Evolutionary conservation across 768 basidiomycete species (phyloP), one percentile per base, ranked within the genome.

Genomic region (Boletus rufocinnamomeus): DNA sequence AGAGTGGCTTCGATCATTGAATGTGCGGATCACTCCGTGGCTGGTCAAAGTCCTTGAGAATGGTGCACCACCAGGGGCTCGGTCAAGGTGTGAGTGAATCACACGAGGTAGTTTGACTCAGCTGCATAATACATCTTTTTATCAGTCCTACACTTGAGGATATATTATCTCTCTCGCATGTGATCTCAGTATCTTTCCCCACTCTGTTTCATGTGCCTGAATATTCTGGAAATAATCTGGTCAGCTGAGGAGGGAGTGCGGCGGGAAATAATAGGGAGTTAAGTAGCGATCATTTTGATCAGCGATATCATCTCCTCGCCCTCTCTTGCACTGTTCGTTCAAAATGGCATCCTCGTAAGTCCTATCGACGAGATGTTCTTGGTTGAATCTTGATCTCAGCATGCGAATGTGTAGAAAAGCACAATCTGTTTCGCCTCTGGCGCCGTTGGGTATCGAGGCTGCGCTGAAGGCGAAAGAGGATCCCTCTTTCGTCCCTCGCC

Each of bases 391-490:
- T 14, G n/a, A n/a, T n/a, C 2, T 11, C 7, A 17, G 21, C 27
- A 47, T 27, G 32, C 0, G 46, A 30, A 54, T 23, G n/a, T 19
- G 27, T 44, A 65, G 50, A 34, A 66, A 61, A n/a, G 70, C 57
- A 50, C 80, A 80, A 62, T 79, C 80, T 17, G 66, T 75, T 16
- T 86, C 86, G 6, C 81, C 82, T 23, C 77, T 84, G 23, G 84
- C 82, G 0, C 86, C 82, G 14, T 74, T 89, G 49, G 88, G 88
- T 1, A 85, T 89, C 48, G 76, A 75, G 16, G 85, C 85, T 14
- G 88, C 87, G 3, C 66, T 83, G 8, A 69, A 73, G 47, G 79
- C 78, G 11, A 75, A 76, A 32, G 65, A 68, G 5, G 72, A 82
- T 48, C 63, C 75, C 3, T 61, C 62, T 0, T 54, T 77, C 43